A percentile compares a stretch with the other conserved stretches of the same genome.
Evolutionary conservation across 2,329 filamentous ascomycete species (phyloP).

Genomic region (Colletotrichum falcatum): DNA sequence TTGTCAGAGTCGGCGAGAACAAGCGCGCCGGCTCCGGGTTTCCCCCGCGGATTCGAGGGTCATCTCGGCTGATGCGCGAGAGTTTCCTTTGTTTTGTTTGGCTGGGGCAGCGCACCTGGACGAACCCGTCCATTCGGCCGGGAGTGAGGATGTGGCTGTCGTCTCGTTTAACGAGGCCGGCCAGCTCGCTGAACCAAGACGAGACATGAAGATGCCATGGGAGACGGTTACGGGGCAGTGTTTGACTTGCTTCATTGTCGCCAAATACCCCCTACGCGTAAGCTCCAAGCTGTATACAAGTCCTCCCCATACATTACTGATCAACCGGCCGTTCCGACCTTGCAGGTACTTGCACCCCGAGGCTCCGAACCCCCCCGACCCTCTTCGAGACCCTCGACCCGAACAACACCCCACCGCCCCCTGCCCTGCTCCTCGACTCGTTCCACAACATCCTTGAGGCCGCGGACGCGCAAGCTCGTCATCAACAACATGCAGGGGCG

Average conservation of each 20-base stretch:
- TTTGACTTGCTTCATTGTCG: background rate
- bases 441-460: conserved; percentile 51
- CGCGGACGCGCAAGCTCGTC: conserved; percentile 54
- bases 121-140: background rate
- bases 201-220: background rate
- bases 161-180: background rate
- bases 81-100: background rate
- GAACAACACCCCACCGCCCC: conserved; percentile 52
- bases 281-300: background rate
- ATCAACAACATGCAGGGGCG: conserved; percentile 63
- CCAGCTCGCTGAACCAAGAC: background rate
- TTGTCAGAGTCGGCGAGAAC: conserved; percentile 2
- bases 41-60: background rate
- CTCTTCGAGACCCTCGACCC: conserved; percentile 58
- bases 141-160: background rate
- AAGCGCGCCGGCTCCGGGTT: background rate
- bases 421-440: conserved; percentile 61
- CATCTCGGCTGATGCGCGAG: conserved; percentile 7
- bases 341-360: background rate
- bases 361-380: conserved; percentile 36
- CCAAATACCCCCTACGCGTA: background rate
- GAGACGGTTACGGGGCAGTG: background rate
- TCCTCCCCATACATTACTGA: background rate
- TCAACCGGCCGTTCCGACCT: background rate
- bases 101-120: background rate